Evolutionary conservation across 306 rosid genomes (phyloP), one percentile per base, ranked within the genome.

Genomic region (Quillaja saponaria): DNA sequence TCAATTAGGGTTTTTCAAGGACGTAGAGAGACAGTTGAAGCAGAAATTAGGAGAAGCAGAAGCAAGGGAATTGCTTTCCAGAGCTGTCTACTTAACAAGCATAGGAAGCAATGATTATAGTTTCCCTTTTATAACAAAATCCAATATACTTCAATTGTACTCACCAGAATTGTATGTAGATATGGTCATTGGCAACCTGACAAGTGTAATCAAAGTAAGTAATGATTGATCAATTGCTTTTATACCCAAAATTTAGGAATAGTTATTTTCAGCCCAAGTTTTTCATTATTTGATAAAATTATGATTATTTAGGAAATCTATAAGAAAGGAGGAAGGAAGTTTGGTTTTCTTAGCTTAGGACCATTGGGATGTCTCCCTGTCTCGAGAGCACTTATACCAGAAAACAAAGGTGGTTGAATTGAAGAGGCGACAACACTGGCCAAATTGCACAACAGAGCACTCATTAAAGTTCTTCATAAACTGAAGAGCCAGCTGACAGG

Each of bases 281-380:
- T 8, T n/a, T 19, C n/a, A 10, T 10, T 31, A 49, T 40, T 3
- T 13, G 14, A 10, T 40, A 10, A 49, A 5, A 2, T 10, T 11
- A 3, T 38, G 2, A 28, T 11, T 5, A 34, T n/a, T 18, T 40
- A 68, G 85, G 82, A 69, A 67, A 67, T 80, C 46, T 68, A 76
- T 9, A 33, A 44, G 31, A 19, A 47, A 42, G 81, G 82, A n/a
- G 81, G 81, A 59, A 80, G 85, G 62, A 76, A 80, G 44, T 80
- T 80, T 55, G 82, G 67, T 61, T 9, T 80, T 52, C 5, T 14
- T 31, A 72, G 31, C 53, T 8, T 68, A 53, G 7, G 19, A 52
- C 74, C 82, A 46, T 12, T 58, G 33, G 71, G 67, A 15, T 72
- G 71, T 49, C 2, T 49, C 10, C 79, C 79, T 4, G 10, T 14